Conservation (phyloP, 768 basidiomycete species). For the Leccinum truebloodii region DNA sequence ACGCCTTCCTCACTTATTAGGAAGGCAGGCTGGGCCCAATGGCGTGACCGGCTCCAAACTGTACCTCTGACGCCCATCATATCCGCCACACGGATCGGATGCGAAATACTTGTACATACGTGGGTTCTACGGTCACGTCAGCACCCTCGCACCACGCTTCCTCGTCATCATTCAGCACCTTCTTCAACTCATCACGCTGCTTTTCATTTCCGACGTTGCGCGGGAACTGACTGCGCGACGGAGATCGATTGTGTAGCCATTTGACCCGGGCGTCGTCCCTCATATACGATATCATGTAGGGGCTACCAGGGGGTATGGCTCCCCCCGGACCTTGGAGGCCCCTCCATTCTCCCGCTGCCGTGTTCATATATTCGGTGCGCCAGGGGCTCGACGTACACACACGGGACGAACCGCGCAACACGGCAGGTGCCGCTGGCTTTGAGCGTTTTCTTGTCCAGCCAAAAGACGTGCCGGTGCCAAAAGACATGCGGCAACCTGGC, state of each 20-base stretch:
- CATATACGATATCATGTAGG: neutral
- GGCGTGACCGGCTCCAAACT: neutral
- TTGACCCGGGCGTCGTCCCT: slow-evolving; percentile 2
- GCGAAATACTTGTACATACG: neutral
- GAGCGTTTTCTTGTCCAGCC: slow-evolving; percentile 5
- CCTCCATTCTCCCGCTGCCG: slow-evolving; percentile 7
- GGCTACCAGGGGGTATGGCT: slow-evolving; percentile 18
- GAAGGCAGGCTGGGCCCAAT: neutral
- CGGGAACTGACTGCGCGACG: slow-evolving; percentile 6
- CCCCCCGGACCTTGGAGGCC: slow-evolving; percentile 7
- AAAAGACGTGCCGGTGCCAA: slow-evolving; percentile 3
- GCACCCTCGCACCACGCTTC: neutral
- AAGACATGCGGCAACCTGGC: slow-evolving; percentile 17
- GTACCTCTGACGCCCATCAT: neutral
- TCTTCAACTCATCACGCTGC: slow-evolving; percentile 1
- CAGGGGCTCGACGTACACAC: slow-evolving; percentile 21
- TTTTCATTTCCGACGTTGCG: slow-evolving; percentile 26
- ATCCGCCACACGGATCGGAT: neutral
- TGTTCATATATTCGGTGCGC: slow-evolving; percentile 14
- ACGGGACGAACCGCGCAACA: slow-evolving; percentile 13
- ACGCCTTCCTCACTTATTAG: neutral
- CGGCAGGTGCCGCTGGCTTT: slow-evolving; percentile 21
- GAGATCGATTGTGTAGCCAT: neutral
- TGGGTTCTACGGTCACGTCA: neutral
- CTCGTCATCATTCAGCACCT: slow-evolving; percentile 1